Conservation (phyloP, 108 stramenopile genomes). For the Discostella pseudostelligera region DNA sequence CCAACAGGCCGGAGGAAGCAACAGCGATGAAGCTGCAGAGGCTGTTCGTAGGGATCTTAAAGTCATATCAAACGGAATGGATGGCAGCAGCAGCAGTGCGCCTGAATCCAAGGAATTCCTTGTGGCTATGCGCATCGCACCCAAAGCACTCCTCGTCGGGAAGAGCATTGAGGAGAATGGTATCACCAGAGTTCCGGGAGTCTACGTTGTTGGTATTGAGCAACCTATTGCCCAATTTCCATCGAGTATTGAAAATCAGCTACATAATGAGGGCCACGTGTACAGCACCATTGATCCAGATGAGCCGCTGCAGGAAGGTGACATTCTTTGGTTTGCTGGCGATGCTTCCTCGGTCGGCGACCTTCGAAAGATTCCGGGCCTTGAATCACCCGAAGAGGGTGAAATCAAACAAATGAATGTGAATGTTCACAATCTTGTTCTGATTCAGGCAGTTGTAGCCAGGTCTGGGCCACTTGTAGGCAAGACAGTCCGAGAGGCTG, state of each 20-base stretch:
- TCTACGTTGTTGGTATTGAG: slow-evolving; percentile 76
- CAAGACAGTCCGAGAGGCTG: slow-evolving; percentile 68
- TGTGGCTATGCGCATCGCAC: slow-evolving; percentile 67
- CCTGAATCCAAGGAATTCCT: slow-evolving; percentile 59
- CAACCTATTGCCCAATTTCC: slow-evolving; percentile 36
- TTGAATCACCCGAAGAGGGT: slow-evolving; percentile 60
- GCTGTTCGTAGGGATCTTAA: slow-evolving; percentile 62
- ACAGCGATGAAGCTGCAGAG: slow-evolving; percentile 1
- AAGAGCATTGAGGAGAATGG: slow-evolving; percentile 58
- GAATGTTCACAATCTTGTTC: slow-evolving; percentile 68
- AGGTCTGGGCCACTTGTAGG: slow-evolving; percentile 72
- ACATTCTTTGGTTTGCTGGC: slow-evolving; percentile 81
- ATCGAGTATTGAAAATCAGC: neutral
- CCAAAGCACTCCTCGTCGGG: slow-evolving; percentile 52
- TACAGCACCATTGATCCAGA: slow-evolving; percentile 43
- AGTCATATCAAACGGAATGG: slow-evolving; percentile 48
- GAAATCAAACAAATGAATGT: slow-evolving; percentile 76
- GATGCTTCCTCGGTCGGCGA: slow-evolving; percentile 50
- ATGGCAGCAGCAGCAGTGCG: slow-evolving; percentile 8
- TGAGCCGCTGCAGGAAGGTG: slow-evolving; percentile 51
- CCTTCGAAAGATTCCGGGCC: slow-evolving; percentile 73
- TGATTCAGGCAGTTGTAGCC: slow-evolving; percentile 88
- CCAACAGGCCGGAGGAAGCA: neutral
- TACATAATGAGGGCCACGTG: neutral
- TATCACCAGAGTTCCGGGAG: slow-evolving; percentile 68